Conservation (phyloP, 495 filamentous ascomycete species). For the Hapsidospora chrysogenum region DNA sequence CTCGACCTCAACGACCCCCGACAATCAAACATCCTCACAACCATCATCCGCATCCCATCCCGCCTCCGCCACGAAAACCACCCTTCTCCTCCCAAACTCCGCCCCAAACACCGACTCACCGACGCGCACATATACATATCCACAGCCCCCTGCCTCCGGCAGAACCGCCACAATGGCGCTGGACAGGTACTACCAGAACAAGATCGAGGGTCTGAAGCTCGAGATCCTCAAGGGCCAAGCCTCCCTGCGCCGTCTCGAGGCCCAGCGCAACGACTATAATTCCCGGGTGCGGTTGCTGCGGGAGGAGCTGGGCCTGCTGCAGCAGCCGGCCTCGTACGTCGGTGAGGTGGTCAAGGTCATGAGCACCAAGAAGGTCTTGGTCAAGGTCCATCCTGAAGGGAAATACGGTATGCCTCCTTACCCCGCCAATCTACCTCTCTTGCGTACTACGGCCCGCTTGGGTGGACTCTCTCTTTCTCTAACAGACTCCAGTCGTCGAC, state of each 20-base stretch:
- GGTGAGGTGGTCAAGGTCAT: constrained; percentile 99
- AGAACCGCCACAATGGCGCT: constrained; percentile 66
- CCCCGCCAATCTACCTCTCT: background rate
- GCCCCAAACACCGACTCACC: background rate
- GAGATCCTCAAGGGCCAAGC: constrained; percentile 98
- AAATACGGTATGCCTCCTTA: constrained; percentile 73
- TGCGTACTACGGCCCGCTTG: no score
- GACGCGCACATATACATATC: no score
- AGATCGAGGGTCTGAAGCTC: constrained; percentile 99
- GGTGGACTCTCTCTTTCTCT: no score
- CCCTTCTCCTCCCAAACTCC: background rate
- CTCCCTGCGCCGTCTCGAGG: constrained; percentile 83
- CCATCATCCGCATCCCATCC: background rate
- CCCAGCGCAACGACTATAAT: constrained; percentile 98
- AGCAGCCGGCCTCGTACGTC: constrained; percentile 96
- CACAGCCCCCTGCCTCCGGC: constrained; percentile 5
- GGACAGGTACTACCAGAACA: constrained; percentile 98
- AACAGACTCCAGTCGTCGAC: constrained; percentile 60
- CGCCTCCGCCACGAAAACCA: background rate
- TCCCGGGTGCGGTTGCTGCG: constrained; percentile 87
- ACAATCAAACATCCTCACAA: background rate
- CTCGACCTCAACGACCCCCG: background rate
- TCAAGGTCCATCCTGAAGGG: constrained; percentile 97
- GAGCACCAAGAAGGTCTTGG: constrained; percentile 97
- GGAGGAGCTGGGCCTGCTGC: constrained; percentile 89